Percentiles rank a stretch among this genome's conserved stretches.
phyloP scores from a whole-genome alignment of 352 stramenopile species.

The Phytophthora constricta region DNA sequence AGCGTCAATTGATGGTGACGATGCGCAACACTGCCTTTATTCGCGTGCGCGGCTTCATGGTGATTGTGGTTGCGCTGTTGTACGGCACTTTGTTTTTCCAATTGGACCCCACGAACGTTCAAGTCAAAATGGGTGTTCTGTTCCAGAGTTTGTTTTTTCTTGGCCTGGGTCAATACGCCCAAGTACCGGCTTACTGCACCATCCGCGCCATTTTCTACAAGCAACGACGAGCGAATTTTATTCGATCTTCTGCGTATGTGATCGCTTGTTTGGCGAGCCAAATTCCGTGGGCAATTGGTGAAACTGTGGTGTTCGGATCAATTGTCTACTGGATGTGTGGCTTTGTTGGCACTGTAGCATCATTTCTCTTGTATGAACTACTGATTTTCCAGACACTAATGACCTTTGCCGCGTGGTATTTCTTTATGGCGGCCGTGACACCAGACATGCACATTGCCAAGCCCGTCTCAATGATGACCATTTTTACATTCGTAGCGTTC shows the following conservation, averaged over 20 bases:
- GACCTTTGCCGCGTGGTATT: conserved; percentile 67
- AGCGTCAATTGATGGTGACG: conserved; percentile 71
- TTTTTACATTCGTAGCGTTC: conserved; percentile 71
- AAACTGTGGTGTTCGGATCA: conserved; percentile 82
- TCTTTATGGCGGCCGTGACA: conserved; percentile 50
- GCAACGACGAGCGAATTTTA: conserved; percentile 63
- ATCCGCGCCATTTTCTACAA: conserved; percentile 74
- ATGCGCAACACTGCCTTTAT: conserved; percentile 58
- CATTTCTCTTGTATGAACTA: conserved; percentile 49
- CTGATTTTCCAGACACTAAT: conserved; percentile 56
- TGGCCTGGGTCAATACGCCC: conserved; percentile 71
- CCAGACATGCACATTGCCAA: conserved; percentile 58
- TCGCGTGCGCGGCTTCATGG: conserved; percentile 49
- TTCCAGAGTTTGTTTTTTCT: conserved; percentile 89
- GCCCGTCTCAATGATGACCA: conserved; percentile 58
- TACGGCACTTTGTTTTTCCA: conserved; percentile 69
- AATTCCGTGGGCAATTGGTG: conserved; percentile 58
- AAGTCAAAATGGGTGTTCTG: conserved; percentile 81
- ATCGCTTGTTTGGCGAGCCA: conserved; percentile 51
- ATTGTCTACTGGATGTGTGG: conserved; percentile 92
- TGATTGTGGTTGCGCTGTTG: conserved; percentile 61
- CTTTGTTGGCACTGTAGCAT: conserved; percentile 14
- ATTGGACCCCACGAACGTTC: conserved; percentile 45
- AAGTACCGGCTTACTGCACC: conserved; percentile 80
- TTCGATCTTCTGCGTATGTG: conserved; percentile 78